Percentiles rank a stretch among this genome's conserved stretches.
Evolutionary conservation across 2,329 filamentous ascomycete genomes (phyloP).

Genomic region (Aspergillus ochraceus): DNA sequence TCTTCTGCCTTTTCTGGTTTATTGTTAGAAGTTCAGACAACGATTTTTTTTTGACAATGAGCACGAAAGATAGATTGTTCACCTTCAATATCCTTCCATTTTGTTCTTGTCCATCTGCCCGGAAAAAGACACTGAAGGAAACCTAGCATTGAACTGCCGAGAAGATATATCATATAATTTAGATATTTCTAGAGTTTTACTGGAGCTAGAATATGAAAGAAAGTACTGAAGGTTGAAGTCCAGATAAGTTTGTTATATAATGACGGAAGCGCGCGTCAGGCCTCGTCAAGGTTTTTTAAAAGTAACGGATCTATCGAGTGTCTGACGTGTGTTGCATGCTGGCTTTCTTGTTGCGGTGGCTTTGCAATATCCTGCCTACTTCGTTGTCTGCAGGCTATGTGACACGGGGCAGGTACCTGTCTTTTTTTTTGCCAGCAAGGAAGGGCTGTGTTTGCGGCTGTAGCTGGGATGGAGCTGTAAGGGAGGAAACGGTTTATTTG

Average conservation of each 20-base stretch:
- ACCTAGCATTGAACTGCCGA: conserved; percentile 9
- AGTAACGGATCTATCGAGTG: conserved; percentile 2
- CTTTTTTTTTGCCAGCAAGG: too few relatives aligned
- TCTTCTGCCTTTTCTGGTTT: conserved; percentile 22
- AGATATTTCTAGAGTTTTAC: neutral
- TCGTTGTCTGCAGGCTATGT: neutral
- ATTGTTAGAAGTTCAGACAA: neutral
- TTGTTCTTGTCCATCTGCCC: conserved; percentile 13
- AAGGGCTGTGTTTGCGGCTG: too few relatives aligned
- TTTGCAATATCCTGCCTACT: neutral
- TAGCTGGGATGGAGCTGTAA: too few relatives aligned
- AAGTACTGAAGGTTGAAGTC: neutral
- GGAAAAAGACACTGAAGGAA: conserved; percentile 11
- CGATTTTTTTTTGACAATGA: neutral
- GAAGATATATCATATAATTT: neutral
- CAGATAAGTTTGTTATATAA: neutral
- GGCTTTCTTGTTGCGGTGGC: neutral
- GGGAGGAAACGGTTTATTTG: too few relatives aligned
- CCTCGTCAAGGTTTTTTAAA: neutral
- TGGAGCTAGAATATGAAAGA: neutral
- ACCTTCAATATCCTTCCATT: conserved; percentile 29
- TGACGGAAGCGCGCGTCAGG: neutral
- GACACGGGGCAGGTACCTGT: neutral
- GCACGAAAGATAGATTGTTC: neutral
- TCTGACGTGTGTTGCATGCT: neutral